Conservation (phyloP, 805 yeast species). For the Pichia scutulata region DNA sequence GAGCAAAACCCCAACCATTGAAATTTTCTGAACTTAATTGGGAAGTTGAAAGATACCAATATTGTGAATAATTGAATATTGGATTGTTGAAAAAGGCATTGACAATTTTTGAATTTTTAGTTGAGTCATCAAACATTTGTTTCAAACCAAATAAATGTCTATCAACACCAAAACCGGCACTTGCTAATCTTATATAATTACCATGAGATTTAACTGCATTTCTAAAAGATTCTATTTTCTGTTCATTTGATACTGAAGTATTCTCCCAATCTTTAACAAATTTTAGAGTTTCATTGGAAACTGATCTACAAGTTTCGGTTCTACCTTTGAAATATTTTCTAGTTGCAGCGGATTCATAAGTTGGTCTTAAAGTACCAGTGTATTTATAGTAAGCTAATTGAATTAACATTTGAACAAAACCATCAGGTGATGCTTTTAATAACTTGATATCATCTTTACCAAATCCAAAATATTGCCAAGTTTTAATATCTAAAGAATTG, state of each 20-base stretch:
- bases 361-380: constrained; percentile 75
- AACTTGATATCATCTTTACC: constrained; percentile 83
- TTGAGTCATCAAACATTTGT: constrained; percentile 50
- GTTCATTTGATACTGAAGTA: constrained; percentile 38
- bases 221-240: constrained; percentile 61
- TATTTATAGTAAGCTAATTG: constrained; percentile 86
- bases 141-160: constrained; percentile 89
- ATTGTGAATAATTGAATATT: constrained; percentile 61
- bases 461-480: constrained; percentile 73
- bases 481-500: constrained; percentile 62
- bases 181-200: constrained; percentile 64
- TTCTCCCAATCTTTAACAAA: constrained; percentile 73
- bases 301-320: constrained; percentile 89
- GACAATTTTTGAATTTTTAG: constrained; percentile 20
- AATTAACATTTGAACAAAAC: constrained; percentile 81
- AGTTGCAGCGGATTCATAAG: constrained; percentile 94
- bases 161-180: constrained; percentile 84
- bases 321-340: constrained; percentile 84
- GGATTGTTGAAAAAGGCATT: constrained; percentile 74
- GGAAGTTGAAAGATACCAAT: constrained; percentile 86
- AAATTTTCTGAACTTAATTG: constrained; percentile 80
- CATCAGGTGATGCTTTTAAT: constrained; percentile 87
- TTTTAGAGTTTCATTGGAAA: constrained; percentile 57
- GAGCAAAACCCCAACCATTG: constrained; percentile 94
- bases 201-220: constrained; percentile 71